Evolutionary conservation across 2,329 filamentous ascomycete genomes (phyloP).

Genomic region (Diaporthe ilicicola): DNA sequence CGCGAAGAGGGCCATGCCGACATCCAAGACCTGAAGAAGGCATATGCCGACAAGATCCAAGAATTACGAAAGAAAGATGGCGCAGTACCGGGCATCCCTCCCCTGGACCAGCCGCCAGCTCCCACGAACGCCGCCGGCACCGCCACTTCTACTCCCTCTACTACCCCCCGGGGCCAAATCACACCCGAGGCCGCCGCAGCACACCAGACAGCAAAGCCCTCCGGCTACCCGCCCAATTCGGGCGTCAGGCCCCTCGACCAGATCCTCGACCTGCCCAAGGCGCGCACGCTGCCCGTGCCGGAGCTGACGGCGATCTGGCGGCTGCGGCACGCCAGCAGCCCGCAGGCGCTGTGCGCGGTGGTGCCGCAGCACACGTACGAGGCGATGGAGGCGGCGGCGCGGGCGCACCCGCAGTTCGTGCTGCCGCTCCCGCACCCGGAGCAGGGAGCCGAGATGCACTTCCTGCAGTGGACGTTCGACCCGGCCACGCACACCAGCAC

Average conservation of each 20-base stretch:
- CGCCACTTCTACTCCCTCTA: constrained; percentile 31
- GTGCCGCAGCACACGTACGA: constrained; percentile 79
- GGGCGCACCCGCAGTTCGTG: constrained; percentile 85
- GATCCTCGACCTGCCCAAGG: constrained; percentile 82
- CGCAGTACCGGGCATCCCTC: constrained; percentile 48
- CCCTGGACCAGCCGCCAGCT: not conserved
- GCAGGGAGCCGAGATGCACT: constrained; percentile 89
- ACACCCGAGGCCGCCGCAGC: constrained; percentile 44
- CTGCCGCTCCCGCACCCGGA: constrained; percentile 79
- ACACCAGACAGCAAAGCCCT: constrained; percentile 34
- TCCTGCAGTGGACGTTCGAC: constrained; percentile 95
- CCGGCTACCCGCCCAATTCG: constrained; percentile 38
- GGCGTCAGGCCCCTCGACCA: constrained; percentile 57
- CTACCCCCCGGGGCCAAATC: constrained; percentile 28
- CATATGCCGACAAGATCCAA: constrained; percentile 85
- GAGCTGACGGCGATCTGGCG: constrained; percentile 93
- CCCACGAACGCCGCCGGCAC: not conserved
- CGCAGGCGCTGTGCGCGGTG: constrained; percentile 82
- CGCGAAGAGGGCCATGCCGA: constrained; percentile 74
- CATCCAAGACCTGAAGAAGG: constrained; percentile 79
- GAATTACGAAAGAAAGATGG: constrained; percentile 74
- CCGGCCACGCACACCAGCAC: constrained; percentile 68
- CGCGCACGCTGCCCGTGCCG: constrained; percentile 73
- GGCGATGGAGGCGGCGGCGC: constrained; percentile 75
- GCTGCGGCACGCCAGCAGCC: constrained; percentile 78